Percentiles rank a stretch among this genome's conserved stretches.
phyloP scores from a whole-genome alignment of 257 asterid species.

The Apocynum venetum region DNA sequence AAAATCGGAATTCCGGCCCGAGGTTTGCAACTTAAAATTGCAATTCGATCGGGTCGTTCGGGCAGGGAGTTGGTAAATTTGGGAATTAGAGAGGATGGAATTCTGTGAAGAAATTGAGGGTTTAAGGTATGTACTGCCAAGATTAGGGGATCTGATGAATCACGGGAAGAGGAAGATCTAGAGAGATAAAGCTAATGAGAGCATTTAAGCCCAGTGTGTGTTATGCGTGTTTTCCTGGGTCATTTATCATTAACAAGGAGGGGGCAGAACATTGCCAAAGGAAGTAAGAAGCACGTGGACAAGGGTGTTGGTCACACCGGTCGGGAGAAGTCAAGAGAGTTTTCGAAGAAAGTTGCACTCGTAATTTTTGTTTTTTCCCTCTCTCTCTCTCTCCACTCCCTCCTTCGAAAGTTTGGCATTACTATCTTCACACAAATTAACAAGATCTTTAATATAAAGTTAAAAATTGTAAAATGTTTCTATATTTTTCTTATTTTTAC shows the following conservation, averaged over 20 bases:
- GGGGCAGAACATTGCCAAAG: neutral
- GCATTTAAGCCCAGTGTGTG: neutral
- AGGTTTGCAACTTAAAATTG: neutral
- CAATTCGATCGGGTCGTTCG: constrained; percentile 10
- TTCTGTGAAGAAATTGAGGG: neutral
- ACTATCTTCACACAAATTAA: no score
- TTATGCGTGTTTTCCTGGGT: neutral
- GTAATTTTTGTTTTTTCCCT: no score
- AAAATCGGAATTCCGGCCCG: constrained; percentile 12
- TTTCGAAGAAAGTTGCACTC: no score
- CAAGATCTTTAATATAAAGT: no score
- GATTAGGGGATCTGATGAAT: constrained; percentile 1
- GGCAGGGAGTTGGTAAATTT: neutral
- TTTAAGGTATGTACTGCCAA: neutral
- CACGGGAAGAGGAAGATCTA: constrained; percentile 3
- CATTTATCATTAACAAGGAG: neutral
- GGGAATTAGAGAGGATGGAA: neutral
- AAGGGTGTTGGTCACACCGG: neutral
- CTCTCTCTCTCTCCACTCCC: no score
- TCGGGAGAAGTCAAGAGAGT: no score
- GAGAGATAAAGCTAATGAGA: constrained; percentile 2
- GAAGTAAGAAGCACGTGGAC: neutral
- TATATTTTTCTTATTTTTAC: no score
- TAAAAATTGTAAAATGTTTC: no score
- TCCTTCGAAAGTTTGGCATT: no score